Conservation (phyloP, 495 filamentous ascomycete species). For the Penicillium lividum region DNA sequence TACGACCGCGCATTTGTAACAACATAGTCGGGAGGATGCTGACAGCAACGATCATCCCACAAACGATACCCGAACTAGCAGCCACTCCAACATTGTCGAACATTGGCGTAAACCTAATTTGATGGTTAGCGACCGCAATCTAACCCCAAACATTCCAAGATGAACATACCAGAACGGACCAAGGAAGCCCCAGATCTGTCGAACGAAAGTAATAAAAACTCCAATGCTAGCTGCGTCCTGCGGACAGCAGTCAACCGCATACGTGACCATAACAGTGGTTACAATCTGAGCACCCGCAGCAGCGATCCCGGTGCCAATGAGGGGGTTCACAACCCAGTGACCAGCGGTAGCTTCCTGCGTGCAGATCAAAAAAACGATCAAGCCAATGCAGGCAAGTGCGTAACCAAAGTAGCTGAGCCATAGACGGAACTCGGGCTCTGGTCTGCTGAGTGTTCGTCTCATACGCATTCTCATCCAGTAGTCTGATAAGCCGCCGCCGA, state of each 20-base stretch:
- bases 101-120: slow-evolving; percentile 47
- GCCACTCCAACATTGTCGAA: slow-evolving; percentile 45
- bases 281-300: slow-evolving; percentile 58
- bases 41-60: slow-evolving; percentile 43
- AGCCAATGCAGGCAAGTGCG: slow-evolving; percentile 45
- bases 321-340: slow-evolving; percentile 51
- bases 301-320: slow-evolving; percentile 52
- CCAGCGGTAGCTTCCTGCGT: slow-evolving; percentile 37
- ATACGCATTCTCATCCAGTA: slow-evolving; percentile 46
- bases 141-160: background rate
- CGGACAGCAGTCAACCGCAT: slow-evolving; percentile 55
- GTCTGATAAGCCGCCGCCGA: slow-evolving; percentile 53
- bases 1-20: slow-evolving; percentile 37
- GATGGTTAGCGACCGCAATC: background rate
- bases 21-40: slow-evolving; percentile 47
- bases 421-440: slow-evolving; percentile 49
- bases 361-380: slow-evolving; percentile 51
- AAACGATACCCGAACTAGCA: slow-evolving; percentile 42
- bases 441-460: slow-evolving; percentile 23
- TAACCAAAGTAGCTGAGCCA: slow-evolving; percentile 57
- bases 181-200: slow-evolving; percentile 59
- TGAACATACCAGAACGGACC: slow-evolving; percentile 49
- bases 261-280: slow-evolving; percentile 58
- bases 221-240: slow-evolving; percentile 53
- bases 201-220: slow-evolving; percentile 57